Conservation (phyloP, 2,329 filamentous ascomycete species). For the Orbilia blumenaviensis region DNA sequence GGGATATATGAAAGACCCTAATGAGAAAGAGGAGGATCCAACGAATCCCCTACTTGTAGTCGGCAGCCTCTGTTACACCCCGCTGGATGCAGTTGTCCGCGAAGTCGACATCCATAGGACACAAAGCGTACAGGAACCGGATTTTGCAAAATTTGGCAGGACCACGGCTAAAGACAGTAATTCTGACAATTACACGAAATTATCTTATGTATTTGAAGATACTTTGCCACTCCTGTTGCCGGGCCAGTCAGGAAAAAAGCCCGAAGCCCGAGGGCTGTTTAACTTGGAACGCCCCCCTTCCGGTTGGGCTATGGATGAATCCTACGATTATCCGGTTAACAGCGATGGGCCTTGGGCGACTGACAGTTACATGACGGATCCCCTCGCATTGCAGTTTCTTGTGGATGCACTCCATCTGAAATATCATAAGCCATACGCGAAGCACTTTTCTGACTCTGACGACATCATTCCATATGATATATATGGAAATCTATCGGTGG, state of each 20-base stretch:
- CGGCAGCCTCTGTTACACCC: slow-evolving; percentile 19
- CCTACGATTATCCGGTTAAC: neutral
- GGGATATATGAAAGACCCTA: too few relatives aligned
- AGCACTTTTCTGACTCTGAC: neutral
- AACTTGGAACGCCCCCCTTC: neutral
- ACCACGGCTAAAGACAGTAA: too few relatives aligned
- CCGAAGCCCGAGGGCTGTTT: neutral
- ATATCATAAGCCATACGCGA: neutral
- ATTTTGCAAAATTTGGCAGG: neutral
- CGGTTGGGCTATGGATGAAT: neutral
- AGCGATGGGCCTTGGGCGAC: neutral
- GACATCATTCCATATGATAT: too few relatives aligned
- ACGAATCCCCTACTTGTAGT: too few relatives aligned
- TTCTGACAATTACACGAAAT: neutral
- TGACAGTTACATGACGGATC: neutral
- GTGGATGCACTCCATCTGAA: neutral
- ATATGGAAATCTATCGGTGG: neutral
- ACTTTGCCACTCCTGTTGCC: neutral
- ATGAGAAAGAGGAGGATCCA: too few relatives aligned
- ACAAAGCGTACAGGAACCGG: neutral
- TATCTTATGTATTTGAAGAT: neutral
- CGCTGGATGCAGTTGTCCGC: slow-evolving; percentile 21
- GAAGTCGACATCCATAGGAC: slow-evolving; percentile 2
- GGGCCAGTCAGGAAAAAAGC: neutral
- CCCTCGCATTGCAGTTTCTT: neutral